Percentiles rank a stretch among this genome's conserved stretches.
These are phyloP conservation scores for Chenopodium suecicum DNA, from an alignment of 148 eudicot species.

Conservation along the genomic window DNA sequence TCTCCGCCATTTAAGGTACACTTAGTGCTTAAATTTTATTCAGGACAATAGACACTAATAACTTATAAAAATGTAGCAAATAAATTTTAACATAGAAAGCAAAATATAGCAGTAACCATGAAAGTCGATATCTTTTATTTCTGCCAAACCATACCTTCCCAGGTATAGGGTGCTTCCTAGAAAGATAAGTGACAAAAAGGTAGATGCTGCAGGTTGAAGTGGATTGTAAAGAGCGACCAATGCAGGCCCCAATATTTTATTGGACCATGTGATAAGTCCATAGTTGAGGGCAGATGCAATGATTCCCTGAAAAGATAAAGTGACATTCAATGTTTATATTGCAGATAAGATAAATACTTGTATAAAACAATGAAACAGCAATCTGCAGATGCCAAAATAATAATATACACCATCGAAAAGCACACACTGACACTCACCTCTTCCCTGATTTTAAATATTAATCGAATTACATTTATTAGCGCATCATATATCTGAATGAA, in stretches of 20 bases:
- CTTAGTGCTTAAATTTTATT: not conserved
- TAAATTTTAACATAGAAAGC: not conserved
- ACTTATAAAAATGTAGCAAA: not conserved
- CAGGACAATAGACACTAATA: not conserved
- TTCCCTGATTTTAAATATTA: not conserved
- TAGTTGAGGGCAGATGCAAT: slow-evolving; percentile 79
- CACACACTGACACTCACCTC: not conserved
- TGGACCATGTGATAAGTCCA: slow-evolving; percentile 82
- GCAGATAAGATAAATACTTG: not conserved
- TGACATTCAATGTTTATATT: not conserved
- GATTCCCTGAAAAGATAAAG: slow-evolving; percentile 51
- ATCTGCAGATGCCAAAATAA: not conserved
- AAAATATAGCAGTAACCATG: not conserved
- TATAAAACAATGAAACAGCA: not conserved
- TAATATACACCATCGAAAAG: not conserved
- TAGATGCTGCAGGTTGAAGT: slow-evolving; percentile 87
- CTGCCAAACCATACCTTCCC: slow-evolving; percentile 60
- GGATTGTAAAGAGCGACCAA: slow-evolving; percentile 85
- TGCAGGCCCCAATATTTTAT: slow-evolving; percentile 82
- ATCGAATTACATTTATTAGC: not conserved
- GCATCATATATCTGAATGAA: not conserved
- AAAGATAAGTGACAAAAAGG: slow-evolving; percentile 64
- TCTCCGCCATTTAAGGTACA: slow-evolving; percentile 7
- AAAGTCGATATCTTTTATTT: not conserved
- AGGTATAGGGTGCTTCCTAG: slow-evolving; percentile 80